Evolutionary conservation across 1,139 yeast species (phyloP).

Genomic region (Nadsonia starkeyi-henricii): DNA sequence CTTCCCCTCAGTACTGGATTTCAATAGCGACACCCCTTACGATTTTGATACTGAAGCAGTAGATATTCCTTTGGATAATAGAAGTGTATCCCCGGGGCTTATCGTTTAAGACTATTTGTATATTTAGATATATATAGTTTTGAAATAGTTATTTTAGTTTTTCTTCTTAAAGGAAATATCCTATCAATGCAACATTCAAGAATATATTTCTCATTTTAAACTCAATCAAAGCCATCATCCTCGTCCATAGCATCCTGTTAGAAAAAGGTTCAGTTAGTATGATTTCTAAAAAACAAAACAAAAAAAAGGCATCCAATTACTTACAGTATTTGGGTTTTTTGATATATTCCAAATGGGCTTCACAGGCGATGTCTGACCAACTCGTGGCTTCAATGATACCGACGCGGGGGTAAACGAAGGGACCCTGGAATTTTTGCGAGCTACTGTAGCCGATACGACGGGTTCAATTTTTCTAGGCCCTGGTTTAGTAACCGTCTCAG

Average conservation of each 20-base stretch:
- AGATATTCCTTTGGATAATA: not conserved
- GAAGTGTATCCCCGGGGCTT: not conserved
- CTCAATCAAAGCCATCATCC: not conserved
- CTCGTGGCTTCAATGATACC: not conserved
- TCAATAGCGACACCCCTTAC: not conserved
- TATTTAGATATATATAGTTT: too few relatives aligned
- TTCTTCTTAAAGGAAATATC: too few relatives aligned
- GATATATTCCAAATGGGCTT: too few relatives aligned
- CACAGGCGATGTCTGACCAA: not conserved
- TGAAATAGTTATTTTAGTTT: too few relatives aligned
- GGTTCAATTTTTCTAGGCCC: too few relatives aligned
- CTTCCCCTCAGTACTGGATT: not conserved
- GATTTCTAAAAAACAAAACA: too few relatives aligned
- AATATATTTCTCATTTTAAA: too few relatives aligned
- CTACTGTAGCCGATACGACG: too few relatives aligned
- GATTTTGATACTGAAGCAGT: not conserved
- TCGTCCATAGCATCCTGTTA: not conserved
- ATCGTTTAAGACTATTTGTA: not conserved
- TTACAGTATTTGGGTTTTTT: too few relatives aligned
- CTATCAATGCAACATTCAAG: too few relatives aligned
- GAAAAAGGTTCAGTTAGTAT: not conserved
- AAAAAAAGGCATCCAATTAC: too few relatives aligned
- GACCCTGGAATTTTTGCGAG: not conserved
- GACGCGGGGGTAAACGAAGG: not conserved
- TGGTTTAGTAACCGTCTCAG: not conserved